Conservation (phyloP, 2,329 filamentous ascomycete genomes). For the Thielaviopsis punctulata region DNA sequence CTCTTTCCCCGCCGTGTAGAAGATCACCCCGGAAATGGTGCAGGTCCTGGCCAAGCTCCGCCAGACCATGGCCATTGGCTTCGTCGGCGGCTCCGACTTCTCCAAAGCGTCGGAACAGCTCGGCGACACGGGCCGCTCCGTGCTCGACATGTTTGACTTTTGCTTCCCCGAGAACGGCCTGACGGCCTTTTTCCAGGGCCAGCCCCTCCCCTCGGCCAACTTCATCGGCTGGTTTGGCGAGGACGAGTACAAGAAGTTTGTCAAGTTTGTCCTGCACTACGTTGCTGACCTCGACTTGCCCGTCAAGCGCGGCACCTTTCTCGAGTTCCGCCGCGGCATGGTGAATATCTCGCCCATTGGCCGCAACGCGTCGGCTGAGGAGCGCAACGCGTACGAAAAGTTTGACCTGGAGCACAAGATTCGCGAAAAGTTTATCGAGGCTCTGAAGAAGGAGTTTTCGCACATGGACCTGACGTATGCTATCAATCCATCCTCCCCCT, state of each 20-base stretch:
- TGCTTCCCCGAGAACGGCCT: slow-evolving; percentile 96
- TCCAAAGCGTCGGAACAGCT: slow-evolving; percentile 93
- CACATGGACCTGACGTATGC: slow-evolving; percentile 71
- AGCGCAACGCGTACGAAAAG: slow-evolving; percentile 66
- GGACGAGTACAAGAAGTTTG: slow-evolving; percentile 60
- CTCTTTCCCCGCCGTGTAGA: slow-evolving; percentile 24
- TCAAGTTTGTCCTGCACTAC: slow-evolving; percentile 62
- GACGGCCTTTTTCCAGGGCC: slow-evolving; percentile 71
- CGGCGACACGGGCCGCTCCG: slow-evolving; percentile 45
- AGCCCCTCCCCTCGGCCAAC: slow-evolving; percentile 56
- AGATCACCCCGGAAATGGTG: slow-evolving; percentile 66
- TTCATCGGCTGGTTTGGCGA: slow-evolving; percentile 92
- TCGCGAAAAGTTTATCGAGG: slow-evolving; percentile 57
- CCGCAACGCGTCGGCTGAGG: slow-evolving; percentile 64
- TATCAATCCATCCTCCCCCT: background rate
- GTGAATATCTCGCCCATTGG: slow-evolving; percentile 73
- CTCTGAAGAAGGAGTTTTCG: slow-evolving; percentile 63
- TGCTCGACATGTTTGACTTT: slow-evolving; percentile 86
- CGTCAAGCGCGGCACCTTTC: slow-evolving; percentile 67
- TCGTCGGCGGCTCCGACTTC: slow-evolving; percentile 83
- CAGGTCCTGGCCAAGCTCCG: slow-evolving; percentile 62
- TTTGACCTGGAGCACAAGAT: slow-evolving; percentile 68
- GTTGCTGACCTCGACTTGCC: slow-evolving; percentile 71
- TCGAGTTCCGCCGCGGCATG: slow-evolving; percentile 87
- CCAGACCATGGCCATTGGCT: slow-evolving; percentile 76